Percentiles rank a stretch among this genome's conserved stretches.
Evolutionary conservation across 768 basidiomycete species (phyloP).

Genomic region (Auricularia heimuer): DNA sequence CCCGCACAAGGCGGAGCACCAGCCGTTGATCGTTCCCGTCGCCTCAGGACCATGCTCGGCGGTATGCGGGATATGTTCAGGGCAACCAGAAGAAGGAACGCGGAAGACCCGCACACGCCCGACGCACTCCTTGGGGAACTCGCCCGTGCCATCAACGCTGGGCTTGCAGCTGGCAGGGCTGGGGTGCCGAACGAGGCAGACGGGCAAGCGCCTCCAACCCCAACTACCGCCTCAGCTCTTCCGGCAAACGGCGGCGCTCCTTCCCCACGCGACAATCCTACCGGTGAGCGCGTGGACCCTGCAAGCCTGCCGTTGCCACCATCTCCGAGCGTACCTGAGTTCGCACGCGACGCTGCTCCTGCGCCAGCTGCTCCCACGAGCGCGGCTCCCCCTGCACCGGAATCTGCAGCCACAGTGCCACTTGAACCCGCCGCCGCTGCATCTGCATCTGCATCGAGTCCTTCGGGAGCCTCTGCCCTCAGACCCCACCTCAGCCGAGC

Average conservation of each 20-base stretch:
- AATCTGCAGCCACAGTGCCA: neutral
- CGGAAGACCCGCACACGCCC: conserved; percentile 36
- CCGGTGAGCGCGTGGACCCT: neutral
- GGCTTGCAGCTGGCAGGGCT: conserved; percentile 40
- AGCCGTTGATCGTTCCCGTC: neutral
- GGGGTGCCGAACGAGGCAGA: neutral
- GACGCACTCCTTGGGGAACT: conserved; percentile 72
- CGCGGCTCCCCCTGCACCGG: conserved; percentile 3
- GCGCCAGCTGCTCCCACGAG: conserved; percentile 1
- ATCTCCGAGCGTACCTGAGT: neutral
- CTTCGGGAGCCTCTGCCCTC: neutral
- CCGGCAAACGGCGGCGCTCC: neutral
- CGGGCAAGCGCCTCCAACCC: neutral
- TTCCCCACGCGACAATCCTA: neutral
- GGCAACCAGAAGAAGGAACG: neutral
- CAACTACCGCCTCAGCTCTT: neutral
- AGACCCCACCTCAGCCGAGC: neutral
- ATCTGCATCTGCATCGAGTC: conserved; percentile 35
- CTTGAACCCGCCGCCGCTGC: conserved; percentile 22
- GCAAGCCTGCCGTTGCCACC: neutral
- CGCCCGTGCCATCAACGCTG: conserved; percentile 70
- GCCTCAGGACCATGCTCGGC: conserved; percentile 6
- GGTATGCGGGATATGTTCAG: conserved; percentile 8
- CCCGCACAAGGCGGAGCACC: neutral
- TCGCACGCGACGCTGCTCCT: conserved; percentile 3